Evolutionary conservation across 2,329 filamentous ascomycete species (phyloP).

Genomic region (Calonectria hawksworthii): DNA sequence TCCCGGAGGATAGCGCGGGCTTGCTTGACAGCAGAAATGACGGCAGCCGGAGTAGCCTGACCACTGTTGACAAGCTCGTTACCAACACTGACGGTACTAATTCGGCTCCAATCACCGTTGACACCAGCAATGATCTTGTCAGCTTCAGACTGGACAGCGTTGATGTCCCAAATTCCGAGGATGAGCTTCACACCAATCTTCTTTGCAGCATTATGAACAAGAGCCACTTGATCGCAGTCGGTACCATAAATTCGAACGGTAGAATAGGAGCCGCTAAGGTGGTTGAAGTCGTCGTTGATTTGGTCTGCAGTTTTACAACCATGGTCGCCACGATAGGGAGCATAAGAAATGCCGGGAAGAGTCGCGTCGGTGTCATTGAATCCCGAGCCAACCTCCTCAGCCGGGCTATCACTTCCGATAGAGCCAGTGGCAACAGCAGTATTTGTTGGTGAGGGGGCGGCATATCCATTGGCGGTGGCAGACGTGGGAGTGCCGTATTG

Average conservation of each 20-base stretch:
- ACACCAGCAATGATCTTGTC: slow-evolving; percentile 71
- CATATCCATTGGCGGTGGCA: not conserved
- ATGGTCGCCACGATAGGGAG: slow-evolving; percentile 64
- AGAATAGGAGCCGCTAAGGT: slow-evolving; percentile 66
- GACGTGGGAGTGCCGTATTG: slow-evolving; percentile 1
- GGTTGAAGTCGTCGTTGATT: slow-evolving; percentile 74
- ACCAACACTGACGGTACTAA: slow-evolving; percentile 82
- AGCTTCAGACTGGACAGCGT: slow-evolving; percentile 69
- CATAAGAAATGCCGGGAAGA: slow-evolving; percentile 62
- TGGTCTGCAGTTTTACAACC: slow-evolving; percentile 77
- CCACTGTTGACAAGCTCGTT: slow-evolving; percentile 85
- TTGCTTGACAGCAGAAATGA: slow-evolving; percentile 70
- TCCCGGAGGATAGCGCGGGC: slow-evolving; percentile 70
- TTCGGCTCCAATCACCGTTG: slow-evolving; percentile 73
- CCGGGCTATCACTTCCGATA: not conserved
- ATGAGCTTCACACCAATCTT: slow-evolving; percentile 79
- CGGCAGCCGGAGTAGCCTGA: slow-evolving; percentile 63
- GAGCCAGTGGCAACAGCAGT: slow-evolving; percentile 14
- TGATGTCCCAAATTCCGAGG: slow-evolving; percentile 79
- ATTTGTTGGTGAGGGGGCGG: slow-evolving; percentile 15
- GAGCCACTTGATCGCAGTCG: slow-evolving; percentile 80
- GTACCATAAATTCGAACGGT: slow-evolving; percentile 83
- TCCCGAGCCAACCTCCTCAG: slow-evolving; percentile 15
- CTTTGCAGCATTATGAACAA: slow-evolving; percentile 73
- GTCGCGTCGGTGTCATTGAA: slow-evolving; percentile 24